Percentiles rank a stretch among this genome's conserved stretches.
phyloP scores from a whole-genome alignment of 1,284 basidiomycete species.

The Termitomyces sp. region DNA sequence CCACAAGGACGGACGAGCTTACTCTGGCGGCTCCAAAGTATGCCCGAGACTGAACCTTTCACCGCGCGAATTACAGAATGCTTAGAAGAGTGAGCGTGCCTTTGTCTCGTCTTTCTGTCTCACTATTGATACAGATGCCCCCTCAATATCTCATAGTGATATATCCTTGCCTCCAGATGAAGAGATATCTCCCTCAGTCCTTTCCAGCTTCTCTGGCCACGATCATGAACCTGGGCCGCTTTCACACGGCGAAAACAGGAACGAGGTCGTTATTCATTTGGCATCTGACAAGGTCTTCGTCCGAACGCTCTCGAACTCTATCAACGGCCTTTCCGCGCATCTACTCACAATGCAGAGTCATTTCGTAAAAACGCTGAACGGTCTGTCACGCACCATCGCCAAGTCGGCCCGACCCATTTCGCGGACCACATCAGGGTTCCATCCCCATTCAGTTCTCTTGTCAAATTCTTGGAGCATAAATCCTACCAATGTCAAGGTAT shows the following conservation, averaged over 20 bases:
- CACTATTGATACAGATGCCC: background rate
- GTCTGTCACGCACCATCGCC: conserved; percentile 59
- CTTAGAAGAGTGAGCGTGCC: conserved; percentile 4
- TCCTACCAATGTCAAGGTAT: conserved; percentile 28
- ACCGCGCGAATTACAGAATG: conserved; percentile 8
- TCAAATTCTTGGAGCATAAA: conserved; percentile 34
- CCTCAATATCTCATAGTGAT: background rate
- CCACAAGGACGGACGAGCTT: conserved; percentile 16
- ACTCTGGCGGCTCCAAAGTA: conserved; percentile 23
- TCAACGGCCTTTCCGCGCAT: conserved; percentile 66
- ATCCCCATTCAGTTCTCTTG: conserved; percentile 40
- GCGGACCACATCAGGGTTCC: conserved; percentile 40
- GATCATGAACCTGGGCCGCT: background rate
- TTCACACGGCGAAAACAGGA: conserved; percentile 6
- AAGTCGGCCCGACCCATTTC: conserved; percentile 57
- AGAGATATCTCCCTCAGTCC: background rate
- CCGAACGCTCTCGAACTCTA: conserved; percentile 66
- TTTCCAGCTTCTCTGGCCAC: conserved; percentile 5
- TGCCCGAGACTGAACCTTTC: conserved; percentile 4
- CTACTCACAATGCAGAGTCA: conserved; percentile 56
- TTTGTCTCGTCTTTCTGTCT: background rate
- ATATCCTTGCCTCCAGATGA: background rate
- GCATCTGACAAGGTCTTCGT: conserved; percentile 82
- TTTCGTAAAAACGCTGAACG: conserved; percentile 59
- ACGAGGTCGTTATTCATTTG: conserved; percentile 78